Evolutionary conservation across 208 protist species (phyloP), one percentile per base, ranked within the genome.

Genomic region (Wallacemonas rigidus): DNA sequence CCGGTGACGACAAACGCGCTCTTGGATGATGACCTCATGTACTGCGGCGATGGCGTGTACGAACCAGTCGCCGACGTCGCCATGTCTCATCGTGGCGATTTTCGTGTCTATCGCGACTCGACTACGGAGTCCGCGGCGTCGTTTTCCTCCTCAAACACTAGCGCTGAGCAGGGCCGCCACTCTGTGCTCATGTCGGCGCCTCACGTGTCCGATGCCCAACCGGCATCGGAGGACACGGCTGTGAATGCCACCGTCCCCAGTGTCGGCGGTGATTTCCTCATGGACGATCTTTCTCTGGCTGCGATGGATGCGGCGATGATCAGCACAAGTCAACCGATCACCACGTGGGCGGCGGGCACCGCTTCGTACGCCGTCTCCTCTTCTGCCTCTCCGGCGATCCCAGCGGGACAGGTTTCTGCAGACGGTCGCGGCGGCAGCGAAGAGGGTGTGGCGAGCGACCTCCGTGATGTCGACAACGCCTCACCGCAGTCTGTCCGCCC

Each of bases 251-350:
- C 26, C 26, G 0, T 26, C 17, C 6, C 56, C 5, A 2, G 14
- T 4, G 56, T 9, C 3, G 40, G 50, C 60, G 36, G 60, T 8
- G 60, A 51, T n/a, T 65, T 53, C 60, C 60, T 65, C 7, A 7
- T 50, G n/a, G 60, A 65, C 39, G 60, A 65, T n/a, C 60, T 65
- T 41, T 50, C 60, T 14, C 12, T 65, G 38, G 53, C 11, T 38
- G 53, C 53, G 53, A 38, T n/a, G 53, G 53, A 57, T 17, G 26
- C 14, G 53, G 53, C 9, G 9, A 12, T 50, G 8, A 12, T 50
- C 8, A 12, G 45, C 45, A 50, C 45, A 6, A 12, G 45, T 50
- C 45, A 50, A 6, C 45, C 12, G 45, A 6, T 0, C 8, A 14
- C 45, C 45, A 12, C 45, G 45, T 50, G 45, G 45, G 8, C 6